phyloP scores from a whole-genome alignment of 495 filamentous ascomycete genomes.

The Rhizodiscina lignyota region DNA sequence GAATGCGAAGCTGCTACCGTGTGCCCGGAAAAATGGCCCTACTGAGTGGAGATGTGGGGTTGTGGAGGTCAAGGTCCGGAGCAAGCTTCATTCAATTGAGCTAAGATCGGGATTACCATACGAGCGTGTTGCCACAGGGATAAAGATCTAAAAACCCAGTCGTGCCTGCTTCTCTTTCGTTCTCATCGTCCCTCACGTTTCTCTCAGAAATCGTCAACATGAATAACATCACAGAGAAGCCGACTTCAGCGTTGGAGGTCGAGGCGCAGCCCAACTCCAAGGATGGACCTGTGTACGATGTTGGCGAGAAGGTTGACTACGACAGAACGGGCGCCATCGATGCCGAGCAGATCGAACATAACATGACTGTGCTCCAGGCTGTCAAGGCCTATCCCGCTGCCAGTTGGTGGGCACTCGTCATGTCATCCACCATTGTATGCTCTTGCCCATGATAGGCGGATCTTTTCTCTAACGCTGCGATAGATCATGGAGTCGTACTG shows the following conservation, averaged over 20 bases:
- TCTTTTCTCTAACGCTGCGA: no score
- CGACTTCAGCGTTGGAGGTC: conserved; percentile 21
- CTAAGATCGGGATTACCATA: no score
- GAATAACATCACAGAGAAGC: conserved; percentile 24
- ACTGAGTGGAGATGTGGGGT: no score
- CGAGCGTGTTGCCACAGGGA: conserved; percentile 1
- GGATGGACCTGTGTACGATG: conserved; percentile 24
- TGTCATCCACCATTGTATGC: conserved; percentile 36
- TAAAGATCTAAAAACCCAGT: conserved; percentile 5
- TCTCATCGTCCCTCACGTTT: conserved; percentile 6
- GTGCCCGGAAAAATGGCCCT: no score
- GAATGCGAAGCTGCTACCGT: no score
- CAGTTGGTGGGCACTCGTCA: conserved; percentile 33
- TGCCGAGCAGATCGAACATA: conserved; percentile 28
- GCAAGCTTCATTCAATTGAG: no score
- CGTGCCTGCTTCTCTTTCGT: conserved; percentile 5
- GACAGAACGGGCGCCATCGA: conserved; percentile 30
- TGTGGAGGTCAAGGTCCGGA: no score
- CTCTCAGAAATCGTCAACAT: conserved; percentile 26
- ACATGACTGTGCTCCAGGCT: conserved; percentile 31
- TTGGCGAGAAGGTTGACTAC: conserved; percentile 27
- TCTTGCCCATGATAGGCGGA: no score
- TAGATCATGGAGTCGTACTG: no score
- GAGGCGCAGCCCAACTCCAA: conserved; percentile 20
- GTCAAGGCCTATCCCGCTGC: conserved; percentile 30